Conservation (phyloP, 352 stramenopile genomes). For the Phytophthora sansomeana region DNA sequence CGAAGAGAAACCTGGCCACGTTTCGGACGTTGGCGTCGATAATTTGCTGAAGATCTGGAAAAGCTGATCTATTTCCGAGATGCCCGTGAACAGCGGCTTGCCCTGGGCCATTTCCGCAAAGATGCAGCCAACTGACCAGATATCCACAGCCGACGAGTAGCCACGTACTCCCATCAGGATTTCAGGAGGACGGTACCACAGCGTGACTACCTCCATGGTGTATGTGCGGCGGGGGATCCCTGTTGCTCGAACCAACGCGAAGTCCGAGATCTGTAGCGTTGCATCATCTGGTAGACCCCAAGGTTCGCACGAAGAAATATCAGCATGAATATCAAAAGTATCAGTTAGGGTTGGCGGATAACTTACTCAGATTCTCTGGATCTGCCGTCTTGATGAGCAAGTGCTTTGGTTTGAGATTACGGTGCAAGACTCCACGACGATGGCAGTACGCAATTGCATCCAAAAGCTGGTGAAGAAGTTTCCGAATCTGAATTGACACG, state of each 20-base stretch:
- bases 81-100: conserved; percentile 84
- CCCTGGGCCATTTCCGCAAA: conserved; percentile 97
- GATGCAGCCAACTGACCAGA: conserved; percentile 97
- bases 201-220: conserved; percentile 92
- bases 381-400: conserved; percentile 85
- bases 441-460: conserved; percentile 92
- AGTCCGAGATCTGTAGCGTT: conserved; percentile 88
- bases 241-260: conserved; percentile 88
- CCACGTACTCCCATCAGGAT: conserved; percentile 90
- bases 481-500: conserved; percentile 59
- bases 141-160: conserved; percentile 91
- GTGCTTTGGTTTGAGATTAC: conserved; percentile 93
- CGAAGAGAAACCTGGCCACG: conserved; percentile 97
- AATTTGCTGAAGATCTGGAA: conserved; percentile 94
- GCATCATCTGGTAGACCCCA: conserved; percentile 52
- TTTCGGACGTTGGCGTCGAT: conserved; percentile 96
- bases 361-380: conserved; percentile 64
- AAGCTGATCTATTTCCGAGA: conserved; percentile 86
- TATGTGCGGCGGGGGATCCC: conserved; percentile 90
- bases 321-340: not conserved
- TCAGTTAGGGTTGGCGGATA: not conserved
- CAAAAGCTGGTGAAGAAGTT: conserved; percentile 87
- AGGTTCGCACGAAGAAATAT: not conserved
- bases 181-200: conserved; percentile 92
- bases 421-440: conserved; percentile 86